Base-by-base conservation (phyloP, 345 rosid species). In the Acer saccharum region DNA sequence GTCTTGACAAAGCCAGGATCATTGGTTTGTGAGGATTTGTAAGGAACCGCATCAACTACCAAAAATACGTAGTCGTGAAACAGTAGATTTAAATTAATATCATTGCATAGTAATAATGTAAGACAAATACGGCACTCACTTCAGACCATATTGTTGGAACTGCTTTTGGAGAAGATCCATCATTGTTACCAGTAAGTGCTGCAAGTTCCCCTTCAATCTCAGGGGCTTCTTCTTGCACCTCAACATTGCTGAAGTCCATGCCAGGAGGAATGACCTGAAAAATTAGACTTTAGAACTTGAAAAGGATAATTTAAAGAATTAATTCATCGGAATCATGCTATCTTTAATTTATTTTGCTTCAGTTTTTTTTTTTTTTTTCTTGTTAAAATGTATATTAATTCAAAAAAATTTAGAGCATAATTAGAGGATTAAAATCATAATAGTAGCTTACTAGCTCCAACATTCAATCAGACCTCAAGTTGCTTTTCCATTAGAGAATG, bases 191-290 rank as follows among this genome's bases (percentile, higher is more conserved):
- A 60, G 75, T 68, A 66, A 87, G 86, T 0, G 91, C 58, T 27
- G 88, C 78, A 64, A 92, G 83, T 46, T 95, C 99, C 48, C 94
- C 97, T 23, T 96, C 99, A 71, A 79, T 81, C 57, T 96, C 99
- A 32, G 90, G 85, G 76, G 82, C 79, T 71, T 96, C 97, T 88
- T 96, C 98, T 85, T 96, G 99, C 86, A 82, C 89, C 82, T 83
- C 92, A 72, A 93, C 99, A 73, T 84, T 93, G 82, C 98, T 92
- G 81, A 94, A 93, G 88, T 96, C 99, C 99, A 96, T 93, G 71
- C 99, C 99, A 68, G 99, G 99, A 62, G 99, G 95, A 86, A 96
- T 92, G 62, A 96, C 99, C 98, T 95, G 80, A n/a, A 64, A 39
- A 73, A 69, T 63, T 73, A 25, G 67, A 73, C 32, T 69, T 68